Evolutionary conservation across 164 flowering plant genomes (phyloP), one percentile per base, ranked within the genome.

Genomic region (Pachysandra terminalis): DNA sequence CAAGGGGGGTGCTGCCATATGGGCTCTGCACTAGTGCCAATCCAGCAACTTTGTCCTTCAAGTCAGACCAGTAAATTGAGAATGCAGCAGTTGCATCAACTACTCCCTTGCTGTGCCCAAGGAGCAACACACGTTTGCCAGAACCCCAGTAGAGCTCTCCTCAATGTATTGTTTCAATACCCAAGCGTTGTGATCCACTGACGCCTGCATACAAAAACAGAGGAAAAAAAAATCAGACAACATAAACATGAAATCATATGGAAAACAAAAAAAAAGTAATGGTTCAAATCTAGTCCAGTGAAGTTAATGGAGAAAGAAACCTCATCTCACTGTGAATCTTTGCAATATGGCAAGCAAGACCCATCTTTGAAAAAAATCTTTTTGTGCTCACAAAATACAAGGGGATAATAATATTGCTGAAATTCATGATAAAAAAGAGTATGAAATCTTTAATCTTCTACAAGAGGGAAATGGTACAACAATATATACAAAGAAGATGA

Each of bases 21-120:
- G 98, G n/a, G n/a, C n/a, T n/a, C n/a, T n/a, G n/a, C n/a, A n/a
- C n/a, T n/a, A n/a, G n/a, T n/a, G n/a, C n/a, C 66, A 93, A 74
- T 25, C 96, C 98, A 17, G 85, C 96, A 73, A 93, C 97, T 75
- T 90, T 93, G 69, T 78, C 82, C 71, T 82, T 75, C 79, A 93
- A 78, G 65, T 86, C 89, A 41, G 64, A 51, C 87, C 83, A 86
- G 71, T 88, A 91, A 25, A 87, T 61, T 10, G 97, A 85, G 71
- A 93, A 81, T 67, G 98, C 97, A 37, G 97, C 98, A 16, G 95
- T 96, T 65, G 95, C 93, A 86, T 93, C 98, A 56, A 93, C 89
- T 58, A 96, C 98, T 26, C 97, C 97, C 70, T 93, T 91, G 81
- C 97, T 91, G 79, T 91, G 98, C 51, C 97, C n/a, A n/a, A n/a